These are phyloP conservation scores for Picea engelmannii DNA, from an alignment of 83 land plant genomes.

Conservation along the genomic window DNA sequence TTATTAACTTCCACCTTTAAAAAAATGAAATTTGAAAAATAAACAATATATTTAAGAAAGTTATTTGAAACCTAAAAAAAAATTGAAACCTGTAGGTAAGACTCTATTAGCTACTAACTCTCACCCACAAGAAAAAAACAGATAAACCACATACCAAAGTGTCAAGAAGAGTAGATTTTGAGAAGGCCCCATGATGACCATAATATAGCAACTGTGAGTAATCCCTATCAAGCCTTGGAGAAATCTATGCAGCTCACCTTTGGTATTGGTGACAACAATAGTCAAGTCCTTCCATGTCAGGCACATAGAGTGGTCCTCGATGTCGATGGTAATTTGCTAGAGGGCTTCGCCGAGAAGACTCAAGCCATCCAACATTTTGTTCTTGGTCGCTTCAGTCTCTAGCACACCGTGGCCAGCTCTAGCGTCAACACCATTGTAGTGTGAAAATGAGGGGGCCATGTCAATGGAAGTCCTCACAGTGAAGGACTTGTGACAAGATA, in stretches of 20 bases:
- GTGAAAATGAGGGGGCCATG: conserved; percentile 10
- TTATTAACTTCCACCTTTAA: too few relatives aligned
- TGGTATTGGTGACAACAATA: conserved; percentile 35
- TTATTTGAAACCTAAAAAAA: too few relatives aligned
- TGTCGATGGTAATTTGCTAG: conserved; percentile 9
- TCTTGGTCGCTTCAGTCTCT: background rate
- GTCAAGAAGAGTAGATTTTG: conserved; percentile 85
- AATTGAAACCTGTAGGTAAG: too few relatives aligned
- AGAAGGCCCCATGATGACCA: conserved; percentile 89
- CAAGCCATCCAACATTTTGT: background rate
- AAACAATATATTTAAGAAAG: too few relatives aligned
- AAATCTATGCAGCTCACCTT: conserved; percentile 31
- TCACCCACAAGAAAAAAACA: background rate
- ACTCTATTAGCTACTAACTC: too few relatives aligned
- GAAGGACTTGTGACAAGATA: conserved; percentile 9
- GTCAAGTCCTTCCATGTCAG: conserved; percentile 55
- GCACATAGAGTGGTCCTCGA: conserved; percentile 1
- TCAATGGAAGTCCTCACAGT: background rate
- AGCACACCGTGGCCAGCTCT: background rate
- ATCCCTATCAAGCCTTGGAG: conserved; percentile 60
- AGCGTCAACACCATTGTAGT: background rate
- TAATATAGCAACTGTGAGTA: conserved; percentile 67
- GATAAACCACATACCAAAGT: conserved; percentile 52
- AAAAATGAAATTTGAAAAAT: too few relatives aligned
- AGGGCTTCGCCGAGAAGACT: conserved; percentile 15